Evolutionary conservation across 2,329 filamentous ascomycete species (phyloP).

Genomic region (Fusarium nodosum): DNA sequence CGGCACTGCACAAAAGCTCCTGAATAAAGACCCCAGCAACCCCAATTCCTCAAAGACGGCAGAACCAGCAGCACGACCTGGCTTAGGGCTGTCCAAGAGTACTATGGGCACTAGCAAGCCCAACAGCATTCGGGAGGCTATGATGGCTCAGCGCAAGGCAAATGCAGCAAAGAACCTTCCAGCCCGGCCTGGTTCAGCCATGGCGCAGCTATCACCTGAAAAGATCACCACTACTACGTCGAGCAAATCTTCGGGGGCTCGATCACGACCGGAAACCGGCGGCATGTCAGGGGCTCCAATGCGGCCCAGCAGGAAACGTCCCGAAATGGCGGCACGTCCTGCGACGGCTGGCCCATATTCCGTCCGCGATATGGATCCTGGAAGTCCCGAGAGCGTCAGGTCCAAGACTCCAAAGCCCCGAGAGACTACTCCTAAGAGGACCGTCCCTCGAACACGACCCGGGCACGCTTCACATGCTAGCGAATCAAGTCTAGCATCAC

Average conservation of each 20-base stretch:
- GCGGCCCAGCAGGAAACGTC: constrained; percentile 69
- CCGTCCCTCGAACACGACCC: constrained; percentile 61
- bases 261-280: constrained; percentile 63
- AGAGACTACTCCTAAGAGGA: constrained; percentile 67
- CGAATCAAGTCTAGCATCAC: constrained; percentile 65
- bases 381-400: constrained; percentile 63
- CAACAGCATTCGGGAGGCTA: constrained; percentile 83
- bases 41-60: constrained; percentile 75
- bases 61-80: constrained; percentile 64
- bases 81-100: constrained; percentile 73
- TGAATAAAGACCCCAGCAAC: constrained; percentile 88
- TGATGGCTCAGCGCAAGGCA: constrained; percentile 84
- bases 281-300: constrained; percentile 75
- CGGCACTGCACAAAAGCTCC: constrained; percentile 79
- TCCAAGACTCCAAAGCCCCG: constrained; percentile 67
- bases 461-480: constrained; percentile 64
- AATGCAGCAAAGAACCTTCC: constrained; percentile 66
- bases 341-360: constrained; percentile 77
- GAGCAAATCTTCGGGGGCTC: constrained; percentile 55
- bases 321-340: constrained; percentile 70
- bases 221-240: constrained; percentile 55
- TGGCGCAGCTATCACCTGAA: constrained; percentile 71
- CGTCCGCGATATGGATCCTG: constrained; percentile 62
- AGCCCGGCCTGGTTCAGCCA: constrained; percentile 71
- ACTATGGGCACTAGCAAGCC: constrained; percentile 70